These are phyloP conservation scores for Phytophthora citrophthora DNA, from an alignment of 352 stramenopile species.

Conservation along the genomic window DNA sequence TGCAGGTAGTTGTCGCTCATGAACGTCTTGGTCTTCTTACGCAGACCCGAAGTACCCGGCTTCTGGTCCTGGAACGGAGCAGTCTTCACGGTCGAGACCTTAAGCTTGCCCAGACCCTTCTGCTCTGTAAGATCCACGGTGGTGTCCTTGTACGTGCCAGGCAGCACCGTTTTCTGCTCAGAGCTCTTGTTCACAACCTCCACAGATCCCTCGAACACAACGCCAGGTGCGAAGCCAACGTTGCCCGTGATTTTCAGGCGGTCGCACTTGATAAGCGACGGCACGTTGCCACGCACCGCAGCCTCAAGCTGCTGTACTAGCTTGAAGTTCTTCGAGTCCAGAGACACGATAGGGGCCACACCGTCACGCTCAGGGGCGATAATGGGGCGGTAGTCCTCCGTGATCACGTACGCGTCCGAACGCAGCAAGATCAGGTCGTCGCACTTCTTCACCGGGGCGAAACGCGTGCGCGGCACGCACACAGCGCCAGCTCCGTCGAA, in stretches of 20 bases:
- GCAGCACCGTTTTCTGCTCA: slow-evolving; percentile 96
- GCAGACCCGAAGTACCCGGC: slow-evolving; percentile 97
- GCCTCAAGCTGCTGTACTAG: slow-evolving; percentile 97
- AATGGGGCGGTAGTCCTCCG: slow-evolving; percentile 94
- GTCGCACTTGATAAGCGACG: slow-evolving; percentile 96
- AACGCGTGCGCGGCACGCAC: slow-evolving; percentile 88
- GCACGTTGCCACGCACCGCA: slow-evolving; percentile 92
- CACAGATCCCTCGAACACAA: slow-evolving; percentile 94
- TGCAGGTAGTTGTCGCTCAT: slow-evolving; percentile 98
- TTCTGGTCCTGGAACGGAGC: slow-evolving; percentile 95
- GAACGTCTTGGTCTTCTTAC: slow-evolving; percentile 99
- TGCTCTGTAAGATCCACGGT: slow-evolving; percentile 95
- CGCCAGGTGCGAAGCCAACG: slow-evolving; percentile 92
- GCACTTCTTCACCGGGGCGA: slow-evolving; percentile 91
- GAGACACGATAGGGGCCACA: slow-evolving; percentile 93
- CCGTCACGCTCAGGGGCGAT: slow-evolving; percentile 95
- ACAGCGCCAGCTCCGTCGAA: slow-evolving; percentile 88
- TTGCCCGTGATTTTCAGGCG: slow-evolving; percentile 96
- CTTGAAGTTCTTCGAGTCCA: slow-evolving; percentile 99
- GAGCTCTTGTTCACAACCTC: slow-evolving; percentile 95
- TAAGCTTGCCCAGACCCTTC: slow-evolving; percentile 92
- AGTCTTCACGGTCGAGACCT: slow-evolving; percentile 87
- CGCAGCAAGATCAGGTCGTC: slow-evolving; percentile 92
- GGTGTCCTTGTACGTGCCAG: slow-evolving; percentile 94
- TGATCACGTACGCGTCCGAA: slow-evolving; percentile 98